These are phyloP conservation scores for Populus hybrid DNA, from an alignment of 441 rosid genomes.

Conservation along the genomic window DNA sequence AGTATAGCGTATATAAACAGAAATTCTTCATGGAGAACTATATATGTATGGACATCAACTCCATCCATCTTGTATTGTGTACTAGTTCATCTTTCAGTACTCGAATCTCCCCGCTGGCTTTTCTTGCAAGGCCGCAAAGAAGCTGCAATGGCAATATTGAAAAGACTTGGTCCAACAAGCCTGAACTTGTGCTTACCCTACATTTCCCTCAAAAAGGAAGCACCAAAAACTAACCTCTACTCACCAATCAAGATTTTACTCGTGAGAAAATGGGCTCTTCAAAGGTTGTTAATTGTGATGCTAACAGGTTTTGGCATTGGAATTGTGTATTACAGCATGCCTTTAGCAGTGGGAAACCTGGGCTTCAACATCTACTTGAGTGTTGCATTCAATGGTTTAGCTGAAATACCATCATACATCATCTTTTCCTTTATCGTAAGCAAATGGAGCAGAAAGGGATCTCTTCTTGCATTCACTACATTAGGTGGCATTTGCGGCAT, in stretches of 20 bases:
- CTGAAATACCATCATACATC: slow-evolving; percentile 14
- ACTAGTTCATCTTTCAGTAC: background rate
- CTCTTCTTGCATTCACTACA: background rate
- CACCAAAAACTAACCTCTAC: background rate
- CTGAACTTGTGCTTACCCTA: background rate
- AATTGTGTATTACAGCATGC: slow-evolving; percentile 17
- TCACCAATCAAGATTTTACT: slow-evolving; percentile 15
- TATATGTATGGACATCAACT: slow-evolving; percentile 17
- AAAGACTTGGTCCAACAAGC: background rate
- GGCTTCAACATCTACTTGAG: slow-evolving; percentile 13
- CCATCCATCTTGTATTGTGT: slow-evolving; percentile 2
- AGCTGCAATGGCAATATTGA: slow-evolving; percentile 2
- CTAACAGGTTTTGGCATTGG: slow-evolving; percentile 20
- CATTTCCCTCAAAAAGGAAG: background rate
- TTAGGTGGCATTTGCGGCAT: slow-evolving; percentile 9
- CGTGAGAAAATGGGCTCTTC: slow-evolving; percentile 15
- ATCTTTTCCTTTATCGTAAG: slow-evolving; percentile 7
- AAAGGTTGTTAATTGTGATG: slow-evolving; percentile 1
- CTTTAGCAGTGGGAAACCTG: slow-evolving; percentile 16
- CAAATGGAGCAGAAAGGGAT: slow-evolving; percentile 7
- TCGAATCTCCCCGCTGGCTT: slow-evolving; percentile 23
- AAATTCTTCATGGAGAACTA: background rate
- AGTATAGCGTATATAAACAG: background rate
- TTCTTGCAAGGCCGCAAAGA: slow-evolving; percentile 5
- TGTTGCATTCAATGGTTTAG: slow-evolving; percentile 12